Evolutionary conservation across 306 rosid genomes (phyloP).

Genomic region (Corylus avellana): DNA sequence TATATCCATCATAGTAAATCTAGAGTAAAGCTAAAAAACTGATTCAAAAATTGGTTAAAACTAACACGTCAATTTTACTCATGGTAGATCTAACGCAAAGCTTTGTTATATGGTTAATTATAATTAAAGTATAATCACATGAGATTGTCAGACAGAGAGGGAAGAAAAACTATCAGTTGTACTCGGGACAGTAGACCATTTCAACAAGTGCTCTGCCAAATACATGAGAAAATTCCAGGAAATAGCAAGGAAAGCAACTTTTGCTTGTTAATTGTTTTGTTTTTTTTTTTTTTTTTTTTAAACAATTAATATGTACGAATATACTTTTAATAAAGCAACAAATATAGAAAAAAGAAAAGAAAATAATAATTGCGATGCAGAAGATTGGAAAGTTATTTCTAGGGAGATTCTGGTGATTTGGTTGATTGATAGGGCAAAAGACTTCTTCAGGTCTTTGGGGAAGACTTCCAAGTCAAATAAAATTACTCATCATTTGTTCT

Average conservation of each 20-base stretch:
- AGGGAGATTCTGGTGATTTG: constrained; percentile 20
- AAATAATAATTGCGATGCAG: neutral
- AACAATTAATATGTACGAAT: neutral
- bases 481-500: neutral
- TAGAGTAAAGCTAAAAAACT: no score
- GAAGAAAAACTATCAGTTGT: no score
- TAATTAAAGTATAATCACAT: no score
- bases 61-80: no score
- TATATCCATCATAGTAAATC: no score
- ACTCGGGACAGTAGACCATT: neutral
- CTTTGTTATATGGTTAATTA: no score
- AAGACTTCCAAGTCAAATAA: constrained; percentile 64
- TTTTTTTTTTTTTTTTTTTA: no score
- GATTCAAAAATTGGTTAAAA: no score
- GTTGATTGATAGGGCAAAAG: constrained; percentile 6
- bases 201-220: neutral
- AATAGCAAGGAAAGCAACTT: constrained; percentile 19
- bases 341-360: neutral
- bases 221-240: constrained; percentile 39
- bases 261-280: neutral
- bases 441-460: constrained; percentile 33
- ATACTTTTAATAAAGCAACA: neutral
- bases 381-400: neutral
- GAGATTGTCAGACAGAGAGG: no score
- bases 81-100: no score